phyloP scores from a whole-genome alignment of 495 filamentous ascomycete species.

The Penicillium soppii region DNA sequence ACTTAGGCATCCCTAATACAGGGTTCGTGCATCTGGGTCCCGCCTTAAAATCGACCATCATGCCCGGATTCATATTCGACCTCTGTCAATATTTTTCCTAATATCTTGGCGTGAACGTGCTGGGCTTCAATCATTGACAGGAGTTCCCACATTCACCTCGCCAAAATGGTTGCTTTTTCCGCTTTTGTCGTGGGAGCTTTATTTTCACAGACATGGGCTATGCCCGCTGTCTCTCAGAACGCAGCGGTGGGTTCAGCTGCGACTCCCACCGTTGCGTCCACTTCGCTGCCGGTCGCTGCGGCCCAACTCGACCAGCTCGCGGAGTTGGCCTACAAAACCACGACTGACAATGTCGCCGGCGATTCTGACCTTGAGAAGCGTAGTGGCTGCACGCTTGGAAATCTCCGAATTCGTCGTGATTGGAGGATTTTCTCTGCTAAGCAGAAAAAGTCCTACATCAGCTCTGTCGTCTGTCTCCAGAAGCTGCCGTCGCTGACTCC shows the following conservation, averaged over 20 bases:
- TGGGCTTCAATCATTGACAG: neutral
- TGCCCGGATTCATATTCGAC: neutral
- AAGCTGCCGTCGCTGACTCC: slow-evolving; percentile 47
- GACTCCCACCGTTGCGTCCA: slow-evolving; percentile 16
- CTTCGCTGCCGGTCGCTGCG: slow-evolving; percentile 16
- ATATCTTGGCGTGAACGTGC: neutral
- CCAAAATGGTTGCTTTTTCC: slow-evolving; percentile 17
- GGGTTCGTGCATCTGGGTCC: neutral
- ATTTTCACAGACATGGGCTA: slow-evolving; percentile 9
- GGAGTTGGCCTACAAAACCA: slow-evolving; percentile 15
- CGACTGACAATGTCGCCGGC: slow-evolving; percentile 9
- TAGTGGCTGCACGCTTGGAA: slow-evolving; percentile 48
- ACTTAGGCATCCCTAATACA: neutral
- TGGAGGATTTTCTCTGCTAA: slow-evolving; percentile 34
- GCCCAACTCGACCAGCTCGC: slow-evolving; percentile 18
- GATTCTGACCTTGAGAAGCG: slow-evolving; percentile 28
- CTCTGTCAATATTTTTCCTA: neutral
- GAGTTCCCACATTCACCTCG: neutral
- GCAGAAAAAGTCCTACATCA: slow-evolving; percentile 59
- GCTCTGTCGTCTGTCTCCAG: slow-evolving; percentile 64
- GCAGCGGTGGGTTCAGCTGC: neutral
- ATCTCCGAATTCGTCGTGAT: slow-evolving; percentile 47
- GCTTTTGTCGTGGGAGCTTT: slow-evolving; percentile 12
- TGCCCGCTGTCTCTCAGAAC: slow-evolving; percentile 3
- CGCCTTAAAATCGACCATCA: neutral